phyloP scores from a whole-genome alignment of 257 asterid genomes.

The Ajuga chamaepitys region DNA sequence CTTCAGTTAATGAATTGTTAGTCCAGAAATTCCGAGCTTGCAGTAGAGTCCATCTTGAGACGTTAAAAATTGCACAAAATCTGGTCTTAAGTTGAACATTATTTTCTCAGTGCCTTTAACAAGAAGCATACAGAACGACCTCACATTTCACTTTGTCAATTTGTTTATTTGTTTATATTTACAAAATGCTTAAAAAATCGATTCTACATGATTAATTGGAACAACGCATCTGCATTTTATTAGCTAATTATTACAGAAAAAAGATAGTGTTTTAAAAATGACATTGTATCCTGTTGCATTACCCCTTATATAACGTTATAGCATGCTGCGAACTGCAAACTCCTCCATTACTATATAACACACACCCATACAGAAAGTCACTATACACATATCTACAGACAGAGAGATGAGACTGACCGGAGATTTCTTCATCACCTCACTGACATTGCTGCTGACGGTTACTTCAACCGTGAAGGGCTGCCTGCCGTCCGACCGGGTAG shows the following conservation, averaged over 20 bases:
- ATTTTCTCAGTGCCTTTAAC: constrained; percentile 1
- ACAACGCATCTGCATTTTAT: no score
- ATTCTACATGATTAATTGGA: no score
- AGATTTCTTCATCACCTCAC: constrained; percentile 8
- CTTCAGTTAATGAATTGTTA: not conserved
- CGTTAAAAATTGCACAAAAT: constrained; percentile 1
- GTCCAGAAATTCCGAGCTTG: not conserved
- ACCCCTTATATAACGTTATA: no score
- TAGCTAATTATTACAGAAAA: no score
- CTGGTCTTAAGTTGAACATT: not conserved
- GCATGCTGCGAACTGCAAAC: no score
- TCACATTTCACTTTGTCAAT: not conserved
- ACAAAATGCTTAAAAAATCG: no score
- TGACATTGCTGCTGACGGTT: constrained; percentile 25
- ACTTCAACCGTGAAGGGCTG: constrained; percentile 40
- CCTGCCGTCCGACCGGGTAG: constrained; percentile 59
- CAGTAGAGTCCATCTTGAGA: constrained; percentile 9
- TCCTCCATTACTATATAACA: no score
- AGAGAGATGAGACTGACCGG: constrained; percentile 17
- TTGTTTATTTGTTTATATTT: not conserved
- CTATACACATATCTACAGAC: no score
- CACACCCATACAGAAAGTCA: no score
- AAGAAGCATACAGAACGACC: not conserved
- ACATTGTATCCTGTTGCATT: no score
- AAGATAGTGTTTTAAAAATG: no score